Percentiles rank a stretch among this genome's conserved stretches.
These are phyloP conservation scores for Hibiscus syriacus DNA, from an alignment of 345 rosid species.

Conservation along the genomic window DNA sequence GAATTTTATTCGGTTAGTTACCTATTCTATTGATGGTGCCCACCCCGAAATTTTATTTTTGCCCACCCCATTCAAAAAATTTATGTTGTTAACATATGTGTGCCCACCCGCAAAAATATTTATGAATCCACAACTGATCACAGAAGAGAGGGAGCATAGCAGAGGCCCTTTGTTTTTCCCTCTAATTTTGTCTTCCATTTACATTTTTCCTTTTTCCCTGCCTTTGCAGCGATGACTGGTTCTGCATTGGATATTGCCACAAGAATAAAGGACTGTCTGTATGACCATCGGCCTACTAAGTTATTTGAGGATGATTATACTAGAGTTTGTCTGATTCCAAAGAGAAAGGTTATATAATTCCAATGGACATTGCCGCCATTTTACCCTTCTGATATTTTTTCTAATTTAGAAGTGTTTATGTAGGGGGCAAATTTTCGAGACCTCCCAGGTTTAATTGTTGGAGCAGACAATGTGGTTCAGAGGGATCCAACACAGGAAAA, in stretches of 20 bases:
- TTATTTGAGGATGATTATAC: slow-evolving; percentile 49
- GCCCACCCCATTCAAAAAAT: too few species aligned
- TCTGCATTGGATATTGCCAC: slow-evolving; percentile 21
- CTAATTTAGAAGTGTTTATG: slow-evolving; percentile 14
- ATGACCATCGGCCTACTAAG: slow-evolving; percentile 63
- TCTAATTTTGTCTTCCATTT: background rate
- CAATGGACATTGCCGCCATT: background rate
- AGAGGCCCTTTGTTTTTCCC: background rate
- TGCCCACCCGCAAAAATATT: too few species aligned
- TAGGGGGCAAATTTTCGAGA: slow-evolving; percentile 95
- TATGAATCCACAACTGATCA: too few species aligned
- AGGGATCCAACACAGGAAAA: slow-evolving; percentile 48
- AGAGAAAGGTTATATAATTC: slow-evolving; percentile 55
- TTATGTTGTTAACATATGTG: too few species aligned
- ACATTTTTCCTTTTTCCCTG: slow-evolving; percentile 4
- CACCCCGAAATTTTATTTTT: too few species aligned
- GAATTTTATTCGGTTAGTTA: too few species aligned
- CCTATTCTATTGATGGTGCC: too few species aligned
- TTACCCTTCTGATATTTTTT: background rate
- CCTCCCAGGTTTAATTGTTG: slow-evolving; percentile 77
- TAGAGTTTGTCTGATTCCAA: slow-evolving; percentile 80
- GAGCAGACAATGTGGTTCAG: slow-evolving; percentile 52
- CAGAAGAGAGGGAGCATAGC: too few species aligned
- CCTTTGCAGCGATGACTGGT: slow-evolving; percentile 55
- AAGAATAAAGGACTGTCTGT: slow-evolving; percentile 26